Base-by-base conservation (phyloP, 1,284 basidiomycete species). In the Microbotryum silenes-acaulis region DNA sequence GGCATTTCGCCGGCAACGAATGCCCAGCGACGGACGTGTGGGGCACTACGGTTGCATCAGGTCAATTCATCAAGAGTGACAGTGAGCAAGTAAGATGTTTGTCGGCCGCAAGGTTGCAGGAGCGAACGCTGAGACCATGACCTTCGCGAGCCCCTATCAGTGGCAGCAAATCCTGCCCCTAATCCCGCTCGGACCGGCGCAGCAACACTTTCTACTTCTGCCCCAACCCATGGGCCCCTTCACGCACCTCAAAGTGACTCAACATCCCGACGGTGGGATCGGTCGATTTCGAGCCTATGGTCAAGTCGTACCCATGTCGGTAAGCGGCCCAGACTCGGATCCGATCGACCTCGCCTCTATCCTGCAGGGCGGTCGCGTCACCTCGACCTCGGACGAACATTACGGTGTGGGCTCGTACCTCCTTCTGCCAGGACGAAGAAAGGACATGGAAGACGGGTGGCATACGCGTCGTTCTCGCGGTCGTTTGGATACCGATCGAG, bases 381-480 rank as follows among this genome's bases (percentile, higher is more conserved):
- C 89, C 29, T 71, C 74, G 12, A 78, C 78, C 61, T 79, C 77
- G 37, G 91, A 98, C 77, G 89, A 97, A 73, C 94, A 98, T 78
- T 98, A 91, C 72, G 93, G 93, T 25, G 82, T 87, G 5, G 93
- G 93, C 1, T 82, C 85, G 8, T 97, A 98, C 76, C 78, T 98
- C 63, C 84, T 97, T 59, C 79, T 97, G 45, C 92, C 92, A 2
- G 94, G 94, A 37, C 79, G 94, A 74, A 88, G 88, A 74, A 72
- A 73, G 73, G 74, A 62, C 42, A 98, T 98, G 92, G 86, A 91
- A n/a, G 93, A 97, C 74, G 94, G 96, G 8, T 98, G 94, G 96
- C 96, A 98, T 77, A 97, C 94, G 2, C 89, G 88, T 74, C 83
- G 96, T 60, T 92, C 87, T 70, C 81, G 94, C 56, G 79, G 66